Conservation (phyloP, 1,284 basidiomycete genomes). For the Schizophyllum amplum region DNA sequence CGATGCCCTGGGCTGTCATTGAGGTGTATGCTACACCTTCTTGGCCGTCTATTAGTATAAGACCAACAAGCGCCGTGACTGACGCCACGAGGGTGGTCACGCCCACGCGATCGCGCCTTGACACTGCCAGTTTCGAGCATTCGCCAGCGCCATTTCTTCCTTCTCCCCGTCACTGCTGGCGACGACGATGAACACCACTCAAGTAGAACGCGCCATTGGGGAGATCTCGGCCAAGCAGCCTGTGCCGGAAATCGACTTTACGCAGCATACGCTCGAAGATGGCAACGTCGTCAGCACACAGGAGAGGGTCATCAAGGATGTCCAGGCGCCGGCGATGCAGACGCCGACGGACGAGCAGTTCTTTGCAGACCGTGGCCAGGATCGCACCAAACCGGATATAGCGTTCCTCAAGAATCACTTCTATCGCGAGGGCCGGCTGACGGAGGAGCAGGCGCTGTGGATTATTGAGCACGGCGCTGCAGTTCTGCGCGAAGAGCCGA, state of each 20-base stretch:
- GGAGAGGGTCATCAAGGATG: constrained; percentile 73
- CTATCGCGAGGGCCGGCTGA: constrained; percentile 89
- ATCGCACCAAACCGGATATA: constrained; percentile 77
- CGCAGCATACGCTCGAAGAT: constrained; percentile 84
- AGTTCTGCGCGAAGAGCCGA: constrained; percentile 11
- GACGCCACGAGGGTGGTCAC: neutral
- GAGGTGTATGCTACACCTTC: no score
- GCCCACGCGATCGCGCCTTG: neutral
- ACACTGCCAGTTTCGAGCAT: no score
- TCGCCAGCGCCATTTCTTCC: neutral
- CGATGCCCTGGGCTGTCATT: no score
- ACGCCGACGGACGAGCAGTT: constrained; percentile 1
- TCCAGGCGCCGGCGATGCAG: constrained; percentile 4
- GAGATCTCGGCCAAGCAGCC: constrained; percentile 11
- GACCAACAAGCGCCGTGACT: no score
- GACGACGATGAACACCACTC: neutral
- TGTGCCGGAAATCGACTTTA: constrained; percentile 75
- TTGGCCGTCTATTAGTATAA: no score
- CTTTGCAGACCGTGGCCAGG: neutral
- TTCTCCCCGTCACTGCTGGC: neutral
- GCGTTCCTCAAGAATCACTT: constrained; percentile 99
- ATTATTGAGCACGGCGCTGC: constrained; percentile 64
- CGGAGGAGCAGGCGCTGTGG: constrained; percentile 85
- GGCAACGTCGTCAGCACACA: constrained; percentile 81
- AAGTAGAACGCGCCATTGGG: neutral